These are phyloP conservation scores for Aureobasidium sp. DNA, from an alignment of 2,329 filamentous ascomycete genomes.

Conservation along the genomic window DNA sequence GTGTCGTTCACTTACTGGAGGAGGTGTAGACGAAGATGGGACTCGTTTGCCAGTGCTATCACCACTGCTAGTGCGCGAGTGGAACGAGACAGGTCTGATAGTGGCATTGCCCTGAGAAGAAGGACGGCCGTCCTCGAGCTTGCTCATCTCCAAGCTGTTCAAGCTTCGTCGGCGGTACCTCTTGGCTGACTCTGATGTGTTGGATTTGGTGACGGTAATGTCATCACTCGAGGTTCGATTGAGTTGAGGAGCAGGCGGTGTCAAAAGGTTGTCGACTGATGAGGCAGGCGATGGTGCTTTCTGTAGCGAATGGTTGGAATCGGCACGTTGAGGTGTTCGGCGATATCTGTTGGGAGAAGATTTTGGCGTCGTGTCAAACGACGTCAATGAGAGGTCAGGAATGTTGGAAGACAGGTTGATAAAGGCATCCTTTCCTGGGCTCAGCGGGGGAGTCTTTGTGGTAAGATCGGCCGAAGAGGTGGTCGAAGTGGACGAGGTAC, in stretches of 20 bases:
- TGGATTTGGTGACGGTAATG: slow-evolving; percentile 53
- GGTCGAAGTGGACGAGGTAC: slow-evolving; percentile 47
- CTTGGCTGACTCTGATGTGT: slow-evolving; percentile 60
- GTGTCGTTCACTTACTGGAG: not conserved
- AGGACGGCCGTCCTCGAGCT: slow-evolving; percentile 21
- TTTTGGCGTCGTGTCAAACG: slow-evolving; percentile 55
- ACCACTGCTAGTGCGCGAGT: slow-evolving; percentile 31
- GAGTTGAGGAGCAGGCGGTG: slow-evolving; percentile 21
- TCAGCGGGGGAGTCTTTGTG: slow-evolving; percentile 10
- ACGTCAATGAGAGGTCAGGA: slow-evolving; percentile 49
- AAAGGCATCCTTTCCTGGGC: slow-evolving; percentile 29
- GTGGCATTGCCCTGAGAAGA: slow-evolving; percentile 26
- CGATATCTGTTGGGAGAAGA: slow-evolving; percentile 78
- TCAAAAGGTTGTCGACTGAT: slow-evolving; percentile 50
- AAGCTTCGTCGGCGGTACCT: slow-evolving; percentile 77
- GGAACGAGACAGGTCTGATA: slow-evolving; percentile 28
- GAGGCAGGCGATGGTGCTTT: slow-evolving; percentile 29
- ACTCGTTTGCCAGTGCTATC: slow-evolving; percentile 22
- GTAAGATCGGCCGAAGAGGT: slow-evolving; percentile 26
- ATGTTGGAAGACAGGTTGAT: slow-evolving; percentile 46
- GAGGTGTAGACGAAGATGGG: slow-evolving; percentile 18
- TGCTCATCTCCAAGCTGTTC: slow-evolving; percentile 52
- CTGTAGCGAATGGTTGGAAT: slow-evolving; percentile 38
- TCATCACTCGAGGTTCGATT: slow-evolving; percentile 54
- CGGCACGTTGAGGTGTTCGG: slow-evolving; percentile 52